phyloP scores from a whole-genome alignment of 495 filamentous ascomycete species.

The Penicillium diatomitis region DNA sequence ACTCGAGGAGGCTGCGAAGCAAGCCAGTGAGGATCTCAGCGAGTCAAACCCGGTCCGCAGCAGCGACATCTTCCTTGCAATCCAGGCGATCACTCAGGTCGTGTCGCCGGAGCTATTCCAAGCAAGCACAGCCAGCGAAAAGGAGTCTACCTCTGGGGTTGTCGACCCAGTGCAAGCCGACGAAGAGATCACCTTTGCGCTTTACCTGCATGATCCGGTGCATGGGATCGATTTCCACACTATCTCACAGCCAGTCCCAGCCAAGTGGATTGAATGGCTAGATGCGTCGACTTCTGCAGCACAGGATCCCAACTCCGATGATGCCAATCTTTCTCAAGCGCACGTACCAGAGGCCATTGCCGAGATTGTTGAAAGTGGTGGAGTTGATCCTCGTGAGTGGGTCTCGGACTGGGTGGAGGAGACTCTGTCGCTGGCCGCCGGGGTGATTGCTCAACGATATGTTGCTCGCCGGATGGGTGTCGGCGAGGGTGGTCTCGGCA shows the following conservation, averaged over 20 bases:
- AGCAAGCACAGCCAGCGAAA: constrained; percentile 42
- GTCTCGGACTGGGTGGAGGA: constrained; percentile 97
- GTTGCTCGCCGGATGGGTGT: constrained; percentile 94
- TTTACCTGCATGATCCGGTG: constrained; percentile 88
- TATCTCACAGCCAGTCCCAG: constrained; percentile 74
- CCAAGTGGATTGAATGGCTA: constrained; percentile 84
- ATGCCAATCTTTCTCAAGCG: constrained; percentile 27
- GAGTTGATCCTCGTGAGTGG: constrained; percentile 94
- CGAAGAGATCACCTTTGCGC: constrained; percentile 67
- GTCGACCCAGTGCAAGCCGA: constrained; percentile 43
- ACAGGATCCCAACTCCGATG: constrained; percentile 28
- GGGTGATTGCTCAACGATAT: constrained; percentile 89
- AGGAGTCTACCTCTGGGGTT: constrained; percentile 43
- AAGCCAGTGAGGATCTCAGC: constrained; percentile 61
- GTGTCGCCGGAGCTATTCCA: constrained; percentile 59
- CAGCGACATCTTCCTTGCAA: constrained; percentile 88
- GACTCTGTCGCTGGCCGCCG: constrained; percentile 65
- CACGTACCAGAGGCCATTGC: constrained; percentile 72
- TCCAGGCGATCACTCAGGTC: constrained; percentile 71
- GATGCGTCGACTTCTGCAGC: constrained; percentile 58
- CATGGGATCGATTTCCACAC: constrained; percentile 83
- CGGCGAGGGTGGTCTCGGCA: constrained; percentile 60
- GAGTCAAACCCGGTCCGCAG: constrained; percentile 83
- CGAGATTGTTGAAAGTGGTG: constrained; percentile 79
- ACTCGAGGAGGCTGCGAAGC: constrained; percentile 67